These are phyloP conservation scores for Crocinoboletus sp. DNA, from an alignment of 1,284 basidiomycete genomes.

Conservation along the genomic window DNA sequence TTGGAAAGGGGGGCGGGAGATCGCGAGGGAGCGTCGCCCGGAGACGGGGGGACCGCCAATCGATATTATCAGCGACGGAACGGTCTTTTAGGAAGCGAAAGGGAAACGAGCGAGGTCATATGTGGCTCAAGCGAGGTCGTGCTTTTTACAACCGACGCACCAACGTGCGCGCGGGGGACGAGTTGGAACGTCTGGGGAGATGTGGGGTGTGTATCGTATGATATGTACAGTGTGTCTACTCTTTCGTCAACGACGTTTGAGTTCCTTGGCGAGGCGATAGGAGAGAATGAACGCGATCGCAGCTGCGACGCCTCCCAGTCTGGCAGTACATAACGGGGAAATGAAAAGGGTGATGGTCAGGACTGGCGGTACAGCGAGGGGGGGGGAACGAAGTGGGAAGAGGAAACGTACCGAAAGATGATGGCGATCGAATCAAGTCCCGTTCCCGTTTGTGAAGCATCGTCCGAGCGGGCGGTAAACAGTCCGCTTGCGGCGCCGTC, in stretches of 20 bases:
- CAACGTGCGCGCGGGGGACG: too few species aligned
- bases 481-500: conserved; percentile 6
- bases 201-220: too few species aligned
- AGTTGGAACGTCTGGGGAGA: too few species aligned
- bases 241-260: conserved; percentile 45
- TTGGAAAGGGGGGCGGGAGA: conserved; percentile 93
- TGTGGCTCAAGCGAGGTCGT: too few species aligned
- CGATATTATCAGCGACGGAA: conserved; percentile 82
- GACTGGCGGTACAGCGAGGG: too few species aligned
- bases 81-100: conserved; percentile 78
- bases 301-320: conserved; percentile 72
- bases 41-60: conserved; percentile 82
- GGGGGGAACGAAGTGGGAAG: too few species aligned
- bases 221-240: background rate
- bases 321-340: conserved; percentile 22
- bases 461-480: conserved; percentile 8
- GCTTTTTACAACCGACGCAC: too few species aligned
- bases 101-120: too few species aligned
- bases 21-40: conserved; percentile 76
- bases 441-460: conserved; percentile 15
- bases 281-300: conserved; percentile 65
- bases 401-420: conserved; percentile 58
- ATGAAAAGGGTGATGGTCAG: background rate
- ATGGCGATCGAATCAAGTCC: conserved; percentile 68
- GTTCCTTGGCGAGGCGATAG: conserved; percentile 58